Conservation (phyloP, 2,329 filamentous ascomycete species). For the Aspergillus intermedius region DNA sequence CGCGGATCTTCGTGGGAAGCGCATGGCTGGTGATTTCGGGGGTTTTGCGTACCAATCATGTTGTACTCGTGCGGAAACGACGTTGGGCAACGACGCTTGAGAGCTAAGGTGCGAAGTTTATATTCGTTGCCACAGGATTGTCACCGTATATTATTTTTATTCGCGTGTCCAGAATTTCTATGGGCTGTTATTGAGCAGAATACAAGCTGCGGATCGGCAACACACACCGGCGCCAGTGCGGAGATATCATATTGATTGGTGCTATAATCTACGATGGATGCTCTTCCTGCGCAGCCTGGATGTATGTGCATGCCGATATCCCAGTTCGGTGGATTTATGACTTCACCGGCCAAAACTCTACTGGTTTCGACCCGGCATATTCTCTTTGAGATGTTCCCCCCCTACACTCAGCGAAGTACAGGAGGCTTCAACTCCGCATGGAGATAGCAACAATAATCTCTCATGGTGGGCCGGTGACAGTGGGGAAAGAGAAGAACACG, state of each 20-base stretch:
- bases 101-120: neutral
- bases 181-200: neutral
- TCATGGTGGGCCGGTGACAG: neutral
- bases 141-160: conserved; percentile 1
- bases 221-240: conserved; percentile 12
- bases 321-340: neutral
- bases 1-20: conserved; percentile 22
- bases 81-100: conserved; percentile 18
- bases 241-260: conserved; percentile 20
- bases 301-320: neutral
- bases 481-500: neutral
- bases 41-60: conserved; percentile 25
- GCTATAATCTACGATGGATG: conserved; percentile 21
- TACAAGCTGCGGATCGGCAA: conserved; percentile 3
- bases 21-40: conserved; percentile 19
- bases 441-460: neutral
- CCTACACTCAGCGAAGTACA: neutral
- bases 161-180: conserved; percentile 2
- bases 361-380: neutral
- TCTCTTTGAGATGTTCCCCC: neutral
- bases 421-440: conserved; percentile 3
- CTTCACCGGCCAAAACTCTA: neutral
- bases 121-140: neutral
- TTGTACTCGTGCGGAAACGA: conserved; percentile 7
- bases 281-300: neutral